phyloP scores from a whole-genome alignment of 2,329 filamentous ascomycete genomes.

The Fusarium brevicatenulatum region DNA sequence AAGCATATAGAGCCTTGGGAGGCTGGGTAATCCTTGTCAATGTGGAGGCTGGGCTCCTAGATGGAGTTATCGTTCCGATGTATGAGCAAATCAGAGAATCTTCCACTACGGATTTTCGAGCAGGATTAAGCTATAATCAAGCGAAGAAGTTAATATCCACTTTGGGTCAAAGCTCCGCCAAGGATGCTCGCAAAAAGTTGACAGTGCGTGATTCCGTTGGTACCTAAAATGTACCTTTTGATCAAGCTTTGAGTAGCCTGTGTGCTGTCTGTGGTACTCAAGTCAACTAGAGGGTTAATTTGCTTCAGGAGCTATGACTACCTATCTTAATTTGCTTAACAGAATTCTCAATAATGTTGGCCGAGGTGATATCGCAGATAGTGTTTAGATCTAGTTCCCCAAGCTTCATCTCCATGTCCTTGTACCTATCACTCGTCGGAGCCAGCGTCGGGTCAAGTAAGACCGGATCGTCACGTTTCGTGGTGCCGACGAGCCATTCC shows the following conservation, averaged over 20 bases:
- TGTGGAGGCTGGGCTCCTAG: neutral
- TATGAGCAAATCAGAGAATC: neutral
- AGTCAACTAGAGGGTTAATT: neutral
- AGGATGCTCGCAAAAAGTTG: neutral
- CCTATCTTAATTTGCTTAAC: neutral
- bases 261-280: neutral
- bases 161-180: neutral
- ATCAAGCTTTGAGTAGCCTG: neutral
- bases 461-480: neutral
- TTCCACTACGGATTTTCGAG: neutral
- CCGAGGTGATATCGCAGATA: neutral
- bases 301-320: neutral
- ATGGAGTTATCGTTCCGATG: neutral
- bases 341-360: neutral
- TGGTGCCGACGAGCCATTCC: neutral
- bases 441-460: neutral
- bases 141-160: neutral
- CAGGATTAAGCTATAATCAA: neutral
- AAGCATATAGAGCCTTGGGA: neutral
- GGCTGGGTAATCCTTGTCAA: neutral
- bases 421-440: neutral
- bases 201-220: neutral
- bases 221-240: neutral
- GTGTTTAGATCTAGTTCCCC: neutral
- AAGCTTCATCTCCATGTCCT: slow-evolving; percentile 3